Conservation (phyloP, 345 rosid species). For the Anacardium occidentale region DNA sequence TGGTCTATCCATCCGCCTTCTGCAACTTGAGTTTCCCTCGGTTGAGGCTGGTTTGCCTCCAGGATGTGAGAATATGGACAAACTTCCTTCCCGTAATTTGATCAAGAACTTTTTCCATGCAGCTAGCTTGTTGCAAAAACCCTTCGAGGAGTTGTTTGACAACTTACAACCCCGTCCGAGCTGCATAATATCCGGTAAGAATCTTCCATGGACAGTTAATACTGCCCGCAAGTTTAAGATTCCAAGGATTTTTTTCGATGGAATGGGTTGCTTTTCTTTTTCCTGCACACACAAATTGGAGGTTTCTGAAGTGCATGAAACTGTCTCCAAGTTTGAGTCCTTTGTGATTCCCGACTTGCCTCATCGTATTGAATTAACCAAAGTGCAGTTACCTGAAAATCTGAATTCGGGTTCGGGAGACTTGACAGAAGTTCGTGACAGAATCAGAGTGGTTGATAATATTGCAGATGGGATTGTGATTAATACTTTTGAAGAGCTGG, state of each 20-base stretch:
- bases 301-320: slow-evolving; percentile 25
- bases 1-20: slow-evolving; percentile 28
- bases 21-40: slow-evolving; percentile 36
- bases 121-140: slow-evolving; percentile 27
- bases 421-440: slow-evolving; percentile 26
- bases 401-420: slow-evolving; percentile 22
- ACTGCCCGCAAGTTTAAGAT: slow-evolving; percentile 31
- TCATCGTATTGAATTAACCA: slow-evolving; percentile 26
- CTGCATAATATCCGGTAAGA: slow-evolving; percentile 42
- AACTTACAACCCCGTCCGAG: slow-evolving; percentile 34
- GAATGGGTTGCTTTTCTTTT: slow-evolving; percentile 37
- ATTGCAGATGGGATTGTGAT: slow-evolving; percentile 31
- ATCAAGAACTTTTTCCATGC: slow-evolving; percentile 31
- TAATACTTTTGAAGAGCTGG: slow-evolving; percentile 43
- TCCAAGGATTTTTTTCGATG: slow-evolving; percentile 45
- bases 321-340: slow-evolving; percentile 23
- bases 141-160: slow-evolving; percentile 25
- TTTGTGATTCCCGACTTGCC: slow-evolving; percentile 43
- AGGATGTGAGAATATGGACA: slow-evolving; percentile 46
- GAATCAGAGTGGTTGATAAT: slow-evolving; percentile 31
- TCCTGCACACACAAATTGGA: slow-evolving; percentile 26
- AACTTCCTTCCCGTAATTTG: slow-evolving; percentile 34
- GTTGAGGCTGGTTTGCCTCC: slow-evolving; percentile 37
- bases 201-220: slow-evolving; percentile 38
- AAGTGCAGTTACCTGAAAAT: slow-evolving; percentile 36